These are phyloP conservation scores for Alternaria alternata DNA, from an alignment of 2,329 filamentous ascomycete species.

Conservation along the genomic window DNA sequence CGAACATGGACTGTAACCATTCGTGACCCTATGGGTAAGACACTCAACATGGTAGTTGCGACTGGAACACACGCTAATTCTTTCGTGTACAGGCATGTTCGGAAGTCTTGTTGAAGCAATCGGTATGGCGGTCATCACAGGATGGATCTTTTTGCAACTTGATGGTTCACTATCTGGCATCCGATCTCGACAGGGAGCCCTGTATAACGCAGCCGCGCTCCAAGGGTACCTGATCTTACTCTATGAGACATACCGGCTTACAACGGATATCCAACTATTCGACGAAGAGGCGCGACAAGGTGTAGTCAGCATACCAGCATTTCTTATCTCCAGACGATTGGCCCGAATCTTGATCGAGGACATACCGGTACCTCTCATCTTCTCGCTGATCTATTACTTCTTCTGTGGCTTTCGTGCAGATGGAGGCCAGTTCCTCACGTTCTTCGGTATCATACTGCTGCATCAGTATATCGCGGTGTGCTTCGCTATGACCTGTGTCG, in stretches of 20 bases:
- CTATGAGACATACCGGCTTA: conserved; percentile 78
- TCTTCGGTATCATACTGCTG: conserved; percentile 72
- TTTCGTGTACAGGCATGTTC: conserved; percentile 56
- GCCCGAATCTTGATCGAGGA: conserved; percentile 76
- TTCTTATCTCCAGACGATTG: conserved; percentile 73
- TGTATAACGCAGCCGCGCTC: conserved; percentile 75
- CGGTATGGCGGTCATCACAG: conserved; percentile 74
- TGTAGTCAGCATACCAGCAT: conserved; percentile 73
- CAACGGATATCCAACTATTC: conserved; percentile 76
- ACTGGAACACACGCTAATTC: not conserved
- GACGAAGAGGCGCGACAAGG: conserved; percentile 78
- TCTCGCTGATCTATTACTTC: conserved; percentile 77
- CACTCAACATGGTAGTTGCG: not conserved
- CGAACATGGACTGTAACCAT: conserved; percentile 76
- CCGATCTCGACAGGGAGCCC: conserved; percentile 73
- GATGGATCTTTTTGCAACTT: conserved; percentile 75
- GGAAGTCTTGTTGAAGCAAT: conserved; percentile 75
- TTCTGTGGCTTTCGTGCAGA: conserved; percentile 76
- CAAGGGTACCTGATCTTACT: conserved; percentile 80
- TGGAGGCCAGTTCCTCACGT: conserved; percentile 72
- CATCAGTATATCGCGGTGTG: conserved; percentile 78
- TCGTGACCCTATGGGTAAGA: conserved; percentile 74
- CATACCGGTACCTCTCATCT: conserved; percentile 74
- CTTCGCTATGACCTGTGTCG: conserved; percentile 73
- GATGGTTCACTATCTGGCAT: conserved; percentile 74